Evolutionary conservation across 1,139 yeast genomes (phyloP), one percentile per base, ranked within the genome.

Genomic region (Kodamaea derodonti): DNA sequence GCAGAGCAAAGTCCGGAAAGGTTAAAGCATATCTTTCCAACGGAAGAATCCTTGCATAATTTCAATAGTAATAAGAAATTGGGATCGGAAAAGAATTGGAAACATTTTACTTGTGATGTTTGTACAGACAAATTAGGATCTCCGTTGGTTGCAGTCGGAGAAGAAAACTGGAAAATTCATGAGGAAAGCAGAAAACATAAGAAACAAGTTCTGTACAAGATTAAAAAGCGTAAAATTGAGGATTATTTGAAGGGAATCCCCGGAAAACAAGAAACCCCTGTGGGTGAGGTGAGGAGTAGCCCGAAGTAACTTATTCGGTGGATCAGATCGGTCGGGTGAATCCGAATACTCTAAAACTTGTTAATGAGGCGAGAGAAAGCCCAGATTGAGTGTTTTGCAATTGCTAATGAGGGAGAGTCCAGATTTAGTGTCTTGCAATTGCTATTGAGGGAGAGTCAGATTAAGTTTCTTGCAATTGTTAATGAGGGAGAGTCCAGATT

Each of bases 91-190:
- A 66, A 45, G 4, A 61, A 80, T 43, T 85, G 95, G 95, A 69
- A 75, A 37, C 94, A 87, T 42, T 75, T 62, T 45, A 60, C 59
- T 10, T 92, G 98, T 54, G 74, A 74, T 0, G 57, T 69, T 1
- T 92, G 98, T 52, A 61, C 59, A n/a, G 80, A 76, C 45, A 62
- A 65, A 26, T 63, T 69, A 3, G 81, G 80, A 2, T 62, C 73
- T 5, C 72, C 75, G 0, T 57, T 84, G 15, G 72, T 85, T 1
- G 72, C 85, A 1, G 80, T 92, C 7, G 97, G 97, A 0, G 78
- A 79, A 33, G 75, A 72, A 3, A 82, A 74, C 33, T 87, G 88
- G 83, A 58, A 71, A 4, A 66, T 72, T 3, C 98, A 92, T 56
- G 39, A 78, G 31, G 62, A 65, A 17, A 81, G 96, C 40, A 67